Evolutionary conservation across 2,329 filamentous ascomycete genomes (phyloP).

Genomic region (Knufia fluminis): DNA sequence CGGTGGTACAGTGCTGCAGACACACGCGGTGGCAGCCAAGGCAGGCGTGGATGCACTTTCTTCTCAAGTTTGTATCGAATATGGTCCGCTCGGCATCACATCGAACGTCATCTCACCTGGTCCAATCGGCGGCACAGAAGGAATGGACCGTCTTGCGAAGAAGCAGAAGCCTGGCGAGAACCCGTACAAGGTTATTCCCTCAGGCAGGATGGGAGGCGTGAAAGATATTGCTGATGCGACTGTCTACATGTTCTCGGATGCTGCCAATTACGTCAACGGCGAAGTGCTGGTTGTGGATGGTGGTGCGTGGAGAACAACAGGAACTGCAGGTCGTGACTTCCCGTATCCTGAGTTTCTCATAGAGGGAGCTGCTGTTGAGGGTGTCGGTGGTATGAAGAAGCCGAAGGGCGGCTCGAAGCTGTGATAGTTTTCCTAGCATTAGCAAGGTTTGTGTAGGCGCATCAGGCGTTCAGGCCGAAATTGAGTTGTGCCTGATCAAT

Average conservation of each 20-base stretch:
- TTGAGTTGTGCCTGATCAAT: too few relatives aligned
- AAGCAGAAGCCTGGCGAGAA: slow-evolving; percentile 43
- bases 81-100: slow-evolving; percentile 75
- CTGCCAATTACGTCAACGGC: slow-evolving; percentile 78
- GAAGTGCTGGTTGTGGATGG: slow-evolving; percentile 60
- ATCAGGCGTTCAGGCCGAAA: background rate
- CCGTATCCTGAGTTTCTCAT: slow-evolving; percentile 53
- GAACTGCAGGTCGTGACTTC: slow-evolving; percentile 29
- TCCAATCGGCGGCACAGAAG: slow-evolving; percentile 75
- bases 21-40: slow-evolving; percentile 82
- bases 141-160: slow-evolving; percentile 56
- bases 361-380: slow-evolving; percentile 44
- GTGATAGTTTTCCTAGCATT: background rate
- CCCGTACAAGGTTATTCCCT: slow-evolving; percentile 50
- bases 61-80: slow-evolving; percentile 70
- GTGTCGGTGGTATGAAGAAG: slow-evolving; percentile 50
- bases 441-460: background rate
- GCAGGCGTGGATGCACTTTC: slow-evolving; percentile 79
- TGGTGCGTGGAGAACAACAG: slow-evolving; percentile 39
- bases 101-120: slow-evolving; percentile 85
- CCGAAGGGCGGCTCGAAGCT: slow-evolving; percentile 36
- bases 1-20: slow-evolving; percentile 72
- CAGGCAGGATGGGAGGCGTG: slow-evolving; percentile 66
- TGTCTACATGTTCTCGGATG: slow-evolving; percentile 76
- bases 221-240: slow-evolving; percentile 89